Evolutionary conservation across 1,139 yeast species (phyloP).

Genomic region (Geotrichum europaeum): DNA sequence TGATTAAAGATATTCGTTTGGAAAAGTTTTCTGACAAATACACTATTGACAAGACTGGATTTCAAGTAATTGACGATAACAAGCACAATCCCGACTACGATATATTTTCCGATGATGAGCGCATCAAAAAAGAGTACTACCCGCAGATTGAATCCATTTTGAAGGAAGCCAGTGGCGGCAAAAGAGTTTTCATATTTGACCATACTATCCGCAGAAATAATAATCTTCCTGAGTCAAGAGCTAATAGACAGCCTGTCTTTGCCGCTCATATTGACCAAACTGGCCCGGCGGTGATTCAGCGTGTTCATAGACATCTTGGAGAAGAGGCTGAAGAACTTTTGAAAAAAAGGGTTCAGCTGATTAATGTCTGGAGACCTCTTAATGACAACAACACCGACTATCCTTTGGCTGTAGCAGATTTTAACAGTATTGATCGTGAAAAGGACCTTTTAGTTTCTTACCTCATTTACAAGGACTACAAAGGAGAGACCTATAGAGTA

Average conservation of each 20-base stretch:
- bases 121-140: conserved; percentile 22
- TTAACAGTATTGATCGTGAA: conserved; percentile 12
- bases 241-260: conserved; percentile 24
- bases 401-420: conserved; percentile 27
- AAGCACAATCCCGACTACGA: conserved; percentile 13
- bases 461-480: conserved; percentile 21
- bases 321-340: conserved; percentile 21
- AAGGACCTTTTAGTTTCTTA: conserved; percentile 22
- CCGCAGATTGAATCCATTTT: conserved; percentile 21
- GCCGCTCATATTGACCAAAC: conserved; percentile 28
- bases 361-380: conserved; percentile 29
- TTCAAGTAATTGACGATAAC: conserved; percentile 13
- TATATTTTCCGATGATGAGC: conserved; percentile 20
- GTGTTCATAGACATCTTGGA: conserved; percentile 24
- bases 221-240: conserved; percentile 14
- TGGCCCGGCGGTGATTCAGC: conserved; percentile 22
- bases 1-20: conserved; percentile 20
- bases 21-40: neutral
- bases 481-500: conserved; percentile 26
- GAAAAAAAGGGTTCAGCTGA: conserved; percentile 23
- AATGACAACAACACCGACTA: conserved; percentile 21
- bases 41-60: conserved; percentile 10
- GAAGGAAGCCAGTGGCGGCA: conserved; percentile 16
- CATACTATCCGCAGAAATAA: conserved; percentile 22
- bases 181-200: conserved; percentile 24